Evolutionary conservation across 202 grass and related monocot genomes (phyloP).

Genomic region (Eragrostis tef): DNA sequence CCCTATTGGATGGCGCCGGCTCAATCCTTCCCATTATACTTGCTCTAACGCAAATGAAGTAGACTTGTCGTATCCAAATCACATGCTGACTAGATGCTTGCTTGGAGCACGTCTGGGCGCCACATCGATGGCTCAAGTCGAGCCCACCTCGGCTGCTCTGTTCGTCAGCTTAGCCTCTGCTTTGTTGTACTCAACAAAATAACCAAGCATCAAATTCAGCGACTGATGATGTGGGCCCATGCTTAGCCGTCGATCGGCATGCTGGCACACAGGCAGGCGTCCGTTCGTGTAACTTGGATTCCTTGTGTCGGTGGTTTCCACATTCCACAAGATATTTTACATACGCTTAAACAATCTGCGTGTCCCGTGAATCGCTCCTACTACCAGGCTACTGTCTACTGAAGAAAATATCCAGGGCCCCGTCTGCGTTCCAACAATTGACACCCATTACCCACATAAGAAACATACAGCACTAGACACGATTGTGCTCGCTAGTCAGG

Average conservation of each 20-base stretch:
- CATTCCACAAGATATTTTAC: too few relatives aligned
- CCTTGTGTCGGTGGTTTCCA: background rate
- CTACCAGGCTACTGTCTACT: background rate
- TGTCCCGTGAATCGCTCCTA: background rate
- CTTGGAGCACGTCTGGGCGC: background rate
- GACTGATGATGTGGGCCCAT: background rate
- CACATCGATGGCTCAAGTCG: background rate
- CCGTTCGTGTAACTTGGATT: background rate
- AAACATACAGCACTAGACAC: background rate
- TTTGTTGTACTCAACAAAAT: too few relatives aligned
- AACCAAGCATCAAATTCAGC: background rate
- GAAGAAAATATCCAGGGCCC: background rate
- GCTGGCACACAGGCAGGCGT: background rate
- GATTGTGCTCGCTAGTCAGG: background rate
- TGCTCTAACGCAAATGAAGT: too few relatives aligned
- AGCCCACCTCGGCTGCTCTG: background rate
- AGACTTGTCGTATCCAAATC: too few relatives aligned
- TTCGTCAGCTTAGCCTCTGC: background rate
- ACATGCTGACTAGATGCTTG: conserved; percentile 7
- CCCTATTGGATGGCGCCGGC: too few relatives aligned
- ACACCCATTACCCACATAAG: background rate
- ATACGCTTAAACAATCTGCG: background rate
- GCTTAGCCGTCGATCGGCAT: background rate
- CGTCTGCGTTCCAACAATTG: conserved; percentile 22
- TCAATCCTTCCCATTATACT: too few relatives aligned